Conservation (phyloP, 768 basidiomycete species). For the Tylopilus sp. region DNA sequence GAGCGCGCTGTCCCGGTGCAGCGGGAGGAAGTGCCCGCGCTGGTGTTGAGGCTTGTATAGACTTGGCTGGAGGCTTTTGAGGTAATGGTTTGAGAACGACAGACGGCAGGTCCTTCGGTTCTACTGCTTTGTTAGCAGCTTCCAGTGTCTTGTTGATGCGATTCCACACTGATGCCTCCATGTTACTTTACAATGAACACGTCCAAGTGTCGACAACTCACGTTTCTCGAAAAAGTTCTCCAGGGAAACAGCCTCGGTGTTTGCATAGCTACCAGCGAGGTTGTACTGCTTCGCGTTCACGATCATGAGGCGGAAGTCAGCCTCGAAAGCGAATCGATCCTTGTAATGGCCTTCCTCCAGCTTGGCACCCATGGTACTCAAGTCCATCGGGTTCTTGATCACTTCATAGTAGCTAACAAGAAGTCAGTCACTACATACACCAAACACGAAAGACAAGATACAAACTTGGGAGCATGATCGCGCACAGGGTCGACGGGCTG, state of each 20-base stretch:
- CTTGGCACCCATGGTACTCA: constrained; percentile 85
- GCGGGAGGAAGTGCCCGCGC: constrained; percentile 13
- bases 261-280: constrained; percentile 60
- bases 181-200: constrained; percentile 8
- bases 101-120: constrained; percentile 24
- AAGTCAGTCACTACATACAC: neutral
- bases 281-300: constrained; percentile 88
- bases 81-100: constrained; percentile 23
- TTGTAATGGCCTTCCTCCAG: constrained; percentile 83
- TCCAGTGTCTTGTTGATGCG: constrained; percentile 83
- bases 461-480: constrained; percentile 83
- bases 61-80: constrained; percentile 15
- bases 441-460: constrained; percentile 2
- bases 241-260: constrained; percentile 70
- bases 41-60: constrained; percentile 7
- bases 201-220: constrained; percentile 37
- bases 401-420: constrained; percentile 79
- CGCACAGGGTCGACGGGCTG: constrained; percentile 96
- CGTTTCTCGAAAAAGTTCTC: constrained; percentile 85
- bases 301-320: constrained; percentile 87
- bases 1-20: constrained; percentile 30
- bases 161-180: constrained; percentile 64
- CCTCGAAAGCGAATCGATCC: constrained; percentile 77
- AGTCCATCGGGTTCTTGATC: constrained; percentile 93
- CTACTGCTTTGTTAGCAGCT: constrained; percentile 48